Base-by-base conservation (phyloP, 2,329 filamentous ascomycete species). In the Colletotrichum camelliae region DNA sequence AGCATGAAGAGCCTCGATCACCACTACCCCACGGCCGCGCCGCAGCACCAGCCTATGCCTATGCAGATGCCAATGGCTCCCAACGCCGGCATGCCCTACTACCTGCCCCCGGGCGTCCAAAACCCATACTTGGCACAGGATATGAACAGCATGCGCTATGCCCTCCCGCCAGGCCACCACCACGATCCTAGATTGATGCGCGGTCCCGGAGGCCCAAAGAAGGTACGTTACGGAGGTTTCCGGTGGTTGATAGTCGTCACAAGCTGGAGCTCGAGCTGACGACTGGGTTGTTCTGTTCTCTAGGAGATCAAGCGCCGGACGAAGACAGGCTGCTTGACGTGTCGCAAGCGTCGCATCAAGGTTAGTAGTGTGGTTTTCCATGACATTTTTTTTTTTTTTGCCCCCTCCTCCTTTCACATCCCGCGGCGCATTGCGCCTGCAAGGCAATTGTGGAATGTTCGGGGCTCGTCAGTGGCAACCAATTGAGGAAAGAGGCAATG, bases 281-380 rank as follows among this genome's bases (percentile, higher is more conserved):
- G 62, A 27, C 24, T 60, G 72, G 33, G 27, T 31, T 67, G 69
- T 72, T 69, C 65, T 73, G 66, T 72, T 77, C 66, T 71, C 31
- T 81, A 92, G 90, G 90, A 92, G 82, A 92, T 92, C 80, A 92
- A 92, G 82, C 88, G 90, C 77, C 88, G 90, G 79, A 92, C 90
- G 62, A 92, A 92, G 82, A 92, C 90, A 2, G 90, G 90, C n/a
- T 92, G 90, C 78, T 83, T 92, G 81, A 92, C 90, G 60, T 92
- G 90, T 83, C 89, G 90, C 72, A 91, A 91, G 80, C 87, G 90
- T 79, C 86, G 90, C 79, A 92, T 92, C 81, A 92, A 92, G 90
- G 90, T 92, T 83, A 82, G 89, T 86, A 74, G 75, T 73, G 43
- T 21, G 43, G 71, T 65, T 79, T 79, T 81, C 81, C 74, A 48